Base-by-base conservation (phyloP, 768 basidiomycete genomes). In the Naganishia randhawae region DNA sequence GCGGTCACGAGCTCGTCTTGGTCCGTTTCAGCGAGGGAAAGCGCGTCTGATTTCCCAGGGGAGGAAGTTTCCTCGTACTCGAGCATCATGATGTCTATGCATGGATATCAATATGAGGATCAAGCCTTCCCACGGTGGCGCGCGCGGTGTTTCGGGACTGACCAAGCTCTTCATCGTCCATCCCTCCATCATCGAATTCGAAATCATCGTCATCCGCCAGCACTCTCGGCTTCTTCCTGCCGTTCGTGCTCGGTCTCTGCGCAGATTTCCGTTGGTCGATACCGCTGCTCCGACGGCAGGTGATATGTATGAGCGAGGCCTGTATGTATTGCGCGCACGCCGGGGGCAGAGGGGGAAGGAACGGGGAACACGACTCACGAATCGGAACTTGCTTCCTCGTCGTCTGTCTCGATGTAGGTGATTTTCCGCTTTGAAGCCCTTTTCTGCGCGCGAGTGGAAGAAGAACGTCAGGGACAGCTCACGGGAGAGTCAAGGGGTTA, bases 171-270 rank as follows among this genome's bases (percentile, higher is more conserved):
- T 68, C 72, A 62, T 79, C 78, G 50, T 74, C 76, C 25, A 69
- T 48, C 9, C 50, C 69, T 11, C 67, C 72, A 9, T 72, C 73
- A 33, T 75, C 71, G 33, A 77, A 71, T 13, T 72, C 71, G 52
- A 76, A 79, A n/a, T 79, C 78, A 22, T 72, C 74, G 33, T 79
- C 78, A 2, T 73, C 74, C 14, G 72, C 73, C 11, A 67, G 71
- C 61, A 75, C 76, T 39, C 75, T 67, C 7, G 31, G 35, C 50
- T 74, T 77, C 69, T 78, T 79, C 37, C 74, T 63, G 0, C n/a
- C 39, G 14, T 22, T 61, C n/a, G 22, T 1, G 13, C 73, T 73
- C 66, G 71, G 73, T 17, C 73, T 70, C n/a, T n/a, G n/a, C n/a
- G n/a, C n/a, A n/a, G n/a, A 51, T 70, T 66, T 37, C 67, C 54